Conservation (phyloP, 441 rosid genomes). For the Bruguiera hainesii region DNA sequence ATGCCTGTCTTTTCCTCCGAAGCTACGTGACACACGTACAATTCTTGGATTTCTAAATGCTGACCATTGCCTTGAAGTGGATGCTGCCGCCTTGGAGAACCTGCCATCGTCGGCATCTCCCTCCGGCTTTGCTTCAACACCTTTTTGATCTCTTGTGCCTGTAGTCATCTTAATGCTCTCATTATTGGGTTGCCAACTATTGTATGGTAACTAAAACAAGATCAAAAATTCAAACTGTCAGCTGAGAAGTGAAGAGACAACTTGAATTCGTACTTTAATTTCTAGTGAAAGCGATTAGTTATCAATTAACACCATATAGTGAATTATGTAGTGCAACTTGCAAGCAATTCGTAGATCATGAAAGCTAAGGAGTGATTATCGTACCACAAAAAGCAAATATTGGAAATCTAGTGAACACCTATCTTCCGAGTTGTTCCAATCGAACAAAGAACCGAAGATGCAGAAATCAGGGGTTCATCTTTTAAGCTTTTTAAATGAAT, state of each 20-base stretch:
- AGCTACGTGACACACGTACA: conserved; percentile 68
- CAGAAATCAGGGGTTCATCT: not conserved
- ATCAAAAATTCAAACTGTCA: not conserved
- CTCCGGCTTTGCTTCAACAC: conserved; percentile 52
- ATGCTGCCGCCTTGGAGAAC: conserved; percentile 27
- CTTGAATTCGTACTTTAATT: too few relatives aligned
- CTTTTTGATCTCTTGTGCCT: conserved; percentile 35
- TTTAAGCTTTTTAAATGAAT: not conserved
- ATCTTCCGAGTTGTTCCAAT: not conserved
- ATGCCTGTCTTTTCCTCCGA: conserved; percentile 94
- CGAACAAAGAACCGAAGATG: not conserved
- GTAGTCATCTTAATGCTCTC: conserved; percentile 39
- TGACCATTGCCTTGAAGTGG: conserved; percentile 78
- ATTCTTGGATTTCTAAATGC: conserved; percentile 90
- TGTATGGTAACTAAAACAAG: not conserved
- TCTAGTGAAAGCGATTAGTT: too few relatives aligned
- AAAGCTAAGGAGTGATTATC: too few relatives aligned
- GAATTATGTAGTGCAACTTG: too few relatives aligned
- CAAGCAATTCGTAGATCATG: too few relatives aligned
- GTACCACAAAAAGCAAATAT: too few relatives aligned
- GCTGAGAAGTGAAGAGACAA: too few relatives aligned
- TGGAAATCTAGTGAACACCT: too few relatives aligned
- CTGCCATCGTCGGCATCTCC: conserved; percentile 34
- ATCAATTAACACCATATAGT: too few relatives aligned
- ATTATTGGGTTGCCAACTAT: conserved; percentile 22